These are phyloP conservation scores for Orychophragmus violaceus DNA, from an alignment of 345 rosid genomes.

Conservation along the genomic window DNA sequence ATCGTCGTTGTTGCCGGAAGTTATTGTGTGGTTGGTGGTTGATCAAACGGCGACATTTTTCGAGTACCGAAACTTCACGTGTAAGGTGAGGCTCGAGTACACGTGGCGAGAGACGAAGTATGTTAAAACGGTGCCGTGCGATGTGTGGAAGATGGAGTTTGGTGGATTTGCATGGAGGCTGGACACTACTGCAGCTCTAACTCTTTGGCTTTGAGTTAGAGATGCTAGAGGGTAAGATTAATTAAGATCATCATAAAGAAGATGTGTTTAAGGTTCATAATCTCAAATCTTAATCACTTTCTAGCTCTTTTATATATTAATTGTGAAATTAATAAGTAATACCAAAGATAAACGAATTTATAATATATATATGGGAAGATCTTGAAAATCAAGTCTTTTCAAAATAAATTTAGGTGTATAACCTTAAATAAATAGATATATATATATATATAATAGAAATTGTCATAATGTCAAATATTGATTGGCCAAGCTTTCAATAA, in stretches of 20 bases:
- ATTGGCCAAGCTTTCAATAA: conserved; percentile 3
- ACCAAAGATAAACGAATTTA: background rate
- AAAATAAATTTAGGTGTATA: conserved; percentile 6
- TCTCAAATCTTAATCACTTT: background rate
- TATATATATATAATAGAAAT: conserved; percentile 5
- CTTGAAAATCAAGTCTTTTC: conserved; percentile 18
- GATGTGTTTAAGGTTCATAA: background rate
- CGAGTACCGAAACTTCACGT: conserved; percentile 32
- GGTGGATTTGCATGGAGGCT: conserved; percentile 67
- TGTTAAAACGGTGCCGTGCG: conserved; percentile 43
- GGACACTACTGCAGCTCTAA: conserved; percentile 48
- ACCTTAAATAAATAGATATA: background rate
- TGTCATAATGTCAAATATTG: conserved; percentile 8
- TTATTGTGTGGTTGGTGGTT: conserved; percentile 34
- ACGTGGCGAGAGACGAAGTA: conserved; percentile 27
- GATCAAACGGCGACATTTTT: conserved; percentile 23
- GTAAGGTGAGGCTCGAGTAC: conserved; percentile 39
- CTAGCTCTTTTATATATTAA: background rate
- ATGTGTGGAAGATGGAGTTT: conserved; percentile 52
- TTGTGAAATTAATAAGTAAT: conserved; percentile 5
- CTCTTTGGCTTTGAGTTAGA: conserved; percentile 35
- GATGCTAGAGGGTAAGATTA: background rate
- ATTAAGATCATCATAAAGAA: conserved; percentile 5
- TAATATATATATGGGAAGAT: background rate
- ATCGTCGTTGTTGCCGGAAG: conserved; percentile 13